Conservation (phyloP, 805 yeast genomes). For the Candida odintsovae region DNA sequence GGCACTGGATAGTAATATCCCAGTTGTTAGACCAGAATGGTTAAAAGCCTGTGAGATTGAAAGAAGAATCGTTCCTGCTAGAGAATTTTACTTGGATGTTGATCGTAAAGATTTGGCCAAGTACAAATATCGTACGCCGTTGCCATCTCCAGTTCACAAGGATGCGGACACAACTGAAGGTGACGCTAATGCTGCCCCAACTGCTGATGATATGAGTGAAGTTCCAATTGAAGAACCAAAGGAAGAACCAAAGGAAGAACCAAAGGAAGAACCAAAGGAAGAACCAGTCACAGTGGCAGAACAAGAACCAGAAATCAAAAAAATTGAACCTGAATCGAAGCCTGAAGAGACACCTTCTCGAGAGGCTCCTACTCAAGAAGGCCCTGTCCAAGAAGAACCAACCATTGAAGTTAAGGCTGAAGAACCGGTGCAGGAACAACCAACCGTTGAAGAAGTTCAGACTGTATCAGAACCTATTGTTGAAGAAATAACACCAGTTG, state of each 20-base stretch:
- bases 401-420: neutral
- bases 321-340: neutral
- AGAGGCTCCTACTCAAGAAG: neutral
- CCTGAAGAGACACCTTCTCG: neutral
- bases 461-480: conserved; percentile 3
- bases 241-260: neutral
- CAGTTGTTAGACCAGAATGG: conserved; percentile 96
- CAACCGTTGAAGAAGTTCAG: neutral
- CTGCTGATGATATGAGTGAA: conserved; percentile 2
- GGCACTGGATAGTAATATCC: conserved; percentile 83
- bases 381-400: neutral
- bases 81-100: conserved; percentile 71
- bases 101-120: conserved; percentile 37
- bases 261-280: neutral
- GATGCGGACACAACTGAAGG: conserved; percentile 10
- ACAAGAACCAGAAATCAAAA: neutral
- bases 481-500: conserved; percentile 4
- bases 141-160: conserved; percentile 22
- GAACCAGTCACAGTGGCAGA: neutral
- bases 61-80: conserved; percentile 86
- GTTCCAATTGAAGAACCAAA: conserved; percentile 7
- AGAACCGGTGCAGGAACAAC: neutral
- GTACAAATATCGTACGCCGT: conserved; percentile 28
- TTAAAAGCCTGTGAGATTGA: conserved; percentile 87
- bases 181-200: conserved; percentile 11